Evolutionary conservation across 2,329 filamentous ascomycete species (phyloP).

Genomic region (Colletotrichum salicis): DNA sequence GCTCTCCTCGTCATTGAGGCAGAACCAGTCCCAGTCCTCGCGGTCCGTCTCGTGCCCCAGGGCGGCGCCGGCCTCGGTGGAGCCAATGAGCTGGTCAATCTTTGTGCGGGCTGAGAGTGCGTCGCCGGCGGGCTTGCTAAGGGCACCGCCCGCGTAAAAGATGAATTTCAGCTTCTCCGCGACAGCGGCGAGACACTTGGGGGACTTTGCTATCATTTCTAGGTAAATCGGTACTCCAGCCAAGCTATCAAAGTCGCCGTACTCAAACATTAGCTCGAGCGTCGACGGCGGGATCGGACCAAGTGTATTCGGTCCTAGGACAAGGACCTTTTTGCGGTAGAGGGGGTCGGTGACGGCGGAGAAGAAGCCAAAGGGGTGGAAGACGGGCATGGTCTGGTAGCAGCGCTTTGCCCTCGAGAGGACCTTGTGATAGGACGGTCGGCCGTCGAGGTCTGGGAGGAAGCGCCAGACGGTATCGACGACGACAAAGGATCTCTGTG

Average conservation of each 20-base stretch:
- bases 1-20: conserved; percentile 38
- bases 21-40: conserved; percentile 46
- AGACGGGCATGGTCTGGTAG: conserved; percentile 39
- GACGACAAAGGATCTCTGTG: conserved; percentile 38
- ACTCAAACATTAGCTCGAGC: conserved; percentile 33
- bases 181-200: conserved; percentile 38
- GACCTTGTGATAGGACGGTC: neutral
- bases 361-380: conserved; percentile 37
- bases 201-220: conserved; percentile 7
- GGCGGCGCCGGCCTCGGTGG: conserved; percentile 44
- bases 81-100: conserved; percentile 42
- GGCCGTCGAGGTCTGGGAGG: conserved; percentile 29
- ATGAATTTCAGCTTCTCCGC: conserved; percentile 40
- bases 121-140: conserved; percentile 43
- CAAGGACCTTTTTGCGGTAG: conserved; percentile 39
- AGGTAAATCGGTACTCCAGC: conserved; percentile 17
- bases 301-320: conserved; percentile 35
- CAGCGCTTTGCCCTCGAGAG: conserved; percentile 10
- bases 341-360: conserved; percentile 36
- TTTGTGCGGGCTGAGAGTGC: conserved; percentile 41
- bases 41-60: conserved; percentile 38
- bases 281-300: conserved; percentile 39
- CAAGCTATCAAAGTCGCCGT: conserved; percentile 20
- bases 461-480: conserved; percentile 13
- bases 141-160: conserved; percentile 44